These are phyloP conservation scores for Blastomyces emzantsi DNA, from an alignment of 2,329 filamentous ascomycete genomes.

Conservation along the genomic window DNA sequence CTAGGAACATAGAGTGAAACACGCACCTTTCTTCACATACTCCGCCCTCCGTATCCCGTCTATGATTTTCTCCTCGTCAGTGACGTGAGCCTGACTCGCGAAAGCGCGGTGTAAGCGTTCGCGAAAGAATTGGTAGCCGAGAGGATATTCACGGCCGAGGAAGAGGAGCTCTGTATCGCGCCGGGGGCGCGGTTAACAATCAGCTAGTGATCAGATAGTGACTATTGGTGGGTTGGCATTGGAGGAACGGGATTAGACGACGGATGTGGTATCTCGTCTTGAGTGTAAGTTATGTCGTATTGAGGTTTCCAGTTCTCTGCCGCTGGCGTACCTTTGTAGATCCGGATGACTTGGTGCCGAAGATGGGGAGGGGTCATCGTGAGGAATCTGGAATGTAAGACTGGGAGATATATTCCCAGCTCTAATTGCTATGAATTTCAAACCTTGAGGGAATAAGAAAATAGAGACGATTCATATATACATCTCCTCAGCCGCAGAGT, in stretches of 20 bases:
- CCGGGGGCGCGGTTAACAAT: neutral
- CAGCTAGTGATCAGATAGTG: neutral
- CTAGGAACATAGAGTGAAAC: no score
- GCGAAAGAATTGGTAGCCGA: conserved; percentile 75
- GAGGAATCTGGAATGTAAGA: neutral
- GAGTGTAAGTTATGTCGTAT: neutral
- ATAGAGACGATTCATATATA: no score
- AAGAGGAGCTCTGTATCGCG: conserved; percentile 61
- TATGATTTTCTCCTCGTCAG: conserved; percentile 64
- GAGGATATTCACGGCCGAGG: conserved; percentile 76
- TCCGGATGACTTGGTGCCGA: conserved; percentile 66
- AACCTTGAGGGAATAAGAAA: neutral
- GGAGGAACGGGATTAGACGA: neutral
- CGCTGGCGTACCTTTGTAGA: conserved; percentile 69
- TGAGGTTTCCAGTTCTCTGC: neutral
- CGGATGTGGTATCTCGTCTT: neutral
- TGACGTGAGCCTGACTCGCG: conserved; percentile 59
- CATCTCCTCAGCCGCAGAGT: neutral
- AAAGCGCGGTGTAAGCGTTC: conserved; percentile 78
- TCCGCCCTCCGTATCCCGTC: conserved; percentile 68
- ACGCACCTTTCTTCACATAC: conserved; percentile 79
- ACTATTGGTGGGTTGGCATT: neutral
- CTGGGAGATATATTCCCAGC: neutral
- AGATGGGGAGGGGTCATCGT: conserved; percentile 47
- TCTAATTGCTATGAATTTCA: neutral